These are phyloP conservation scores for Populus simonii DNA, from an alignment of 345 rosid genomes.

Conservation along the genomic window DNA sequence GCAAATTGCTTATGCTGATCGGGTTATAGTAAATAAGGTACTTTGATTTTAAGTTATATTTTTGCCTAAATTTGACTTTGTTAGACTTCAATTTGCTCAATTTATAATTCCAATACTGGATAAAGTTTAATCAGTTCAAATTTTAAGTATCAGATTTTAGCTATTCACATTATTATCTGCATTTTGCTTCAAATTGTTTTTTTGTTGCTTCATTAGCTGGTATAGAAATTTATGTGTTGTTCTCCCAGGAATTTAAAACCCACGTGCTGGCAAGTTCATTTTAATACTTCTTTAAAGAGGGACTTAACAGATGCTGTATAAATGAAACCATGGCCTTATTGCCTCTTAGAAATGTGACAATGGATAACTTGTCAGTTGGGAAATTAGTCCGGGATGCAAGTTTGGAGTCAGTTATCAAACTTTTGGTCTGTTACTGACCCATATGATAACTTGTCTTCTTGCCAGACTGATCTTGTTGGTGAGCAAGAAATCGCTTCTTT, in stretches of 20 bases:
- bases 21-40: constrained; percentile 89
- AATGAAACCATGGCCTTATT: neutral
- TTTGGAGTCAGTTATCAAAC: neutral
- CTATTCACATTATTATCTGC: neutral
- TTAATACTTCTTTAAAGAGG: neutral
- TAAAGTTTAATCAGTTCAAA: neutral
- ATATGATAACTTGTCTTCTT: constrained; percentile 22
- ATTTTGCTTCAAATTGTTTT: neutral
- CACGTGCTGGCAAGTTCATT: neutral
- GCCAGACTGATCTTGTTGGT: constrained; percentile 82
- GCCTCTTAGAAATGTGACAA: neutral
- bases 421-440: constrained; percentile 7
- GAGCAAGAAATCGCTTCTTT: constrained; percentile 57
- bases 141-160: neutral
- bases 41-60: neutral
- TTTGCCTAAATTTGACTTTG: neutral
- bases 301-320: neutral
- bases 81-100: neutral
- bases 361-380: neutral
- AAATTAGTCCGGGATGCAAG: neutral
- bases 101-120: neutral
- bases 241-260: neutral
- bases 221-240: neutral
- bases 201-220: neutral
- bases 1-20: constrained; percentile 97